Evolutionary conservation across 2,329 filamentous ascomycete genomes (phyloP).

Genomic region (Nigrospora sphaerica): DNA sequence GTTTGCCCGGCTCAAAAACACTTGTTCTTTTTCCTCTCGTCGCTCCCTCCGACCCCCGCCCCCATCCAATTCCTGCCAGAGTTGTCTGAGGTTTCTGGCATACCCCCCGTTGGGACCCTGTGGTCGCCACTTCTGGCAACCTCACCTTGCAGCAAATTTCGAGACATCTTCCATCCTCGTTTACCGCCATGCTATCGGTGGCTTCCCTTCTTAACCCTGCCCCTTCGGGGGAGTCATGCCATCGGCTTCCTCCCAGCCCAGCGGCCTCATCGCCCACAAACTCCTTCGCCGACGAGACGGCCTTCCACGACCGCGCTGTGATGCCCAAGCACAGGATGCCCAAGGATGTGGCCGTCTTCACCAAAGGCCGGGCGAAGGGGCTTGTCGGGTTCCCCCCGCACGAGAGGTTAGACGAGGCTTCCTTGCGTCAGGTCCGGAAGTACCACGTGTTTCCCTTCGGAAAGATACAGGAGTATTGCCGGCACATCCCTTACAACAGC

Average conservation of each 20-base stretch:
- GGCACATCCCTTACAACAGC: conserved; percentile 89
- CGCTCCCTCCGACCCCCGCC: conserved; percentile 7
- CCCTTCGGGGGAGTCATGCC: conserved; percentile 33
- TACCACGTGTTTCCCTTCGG: conserved; percentile 63
- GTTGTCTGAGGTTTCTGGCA: conserved; percentile 24
- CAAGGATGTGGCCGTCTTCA: conserved; percentile 59
- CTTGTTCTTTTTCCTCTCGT: conserved; percentile 17
- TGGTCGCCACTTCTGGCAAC: conserved; percentile 10
- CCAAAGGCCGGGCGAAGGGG: conserved; percentile 55
- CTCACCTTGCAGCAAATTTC: conserved; percentile 27
- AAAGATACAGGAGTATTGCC: conserved; percentile 52
- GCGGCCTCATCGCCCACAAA: conserved; percentile 26
- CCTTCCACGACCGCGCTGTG: conserved; percentile 18
- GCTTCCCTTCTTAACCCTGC: conserved; percentile 60
- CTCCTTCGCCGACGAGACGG: conserved; percentile 24
- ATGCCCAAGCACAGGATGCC: conserved; percentile 49
- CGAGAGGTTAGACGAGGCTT: conserved; percentile 54
- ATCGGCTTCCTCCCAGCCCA: conserved; percentile 34
- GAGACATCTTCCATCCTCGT: conserved; percentile 24
- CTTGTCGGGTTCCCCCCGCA: conserved; percentile 67
- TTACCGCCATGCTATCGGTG: conserved; percentile 53
- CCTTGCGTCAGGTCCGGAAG: conserved; percentile 49
- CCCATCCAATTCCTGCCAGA: conserved; percentile 17
- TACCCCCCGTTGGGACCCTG: conserved; percentile 12
- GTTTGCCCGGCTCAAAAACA: conserved; percentile 31